Evolutionary conservation across 495 filamentous ascomycete species (phyloP), one percentile per base, ranked within the genome.

Genomic region (Podospora comata): DNA sequence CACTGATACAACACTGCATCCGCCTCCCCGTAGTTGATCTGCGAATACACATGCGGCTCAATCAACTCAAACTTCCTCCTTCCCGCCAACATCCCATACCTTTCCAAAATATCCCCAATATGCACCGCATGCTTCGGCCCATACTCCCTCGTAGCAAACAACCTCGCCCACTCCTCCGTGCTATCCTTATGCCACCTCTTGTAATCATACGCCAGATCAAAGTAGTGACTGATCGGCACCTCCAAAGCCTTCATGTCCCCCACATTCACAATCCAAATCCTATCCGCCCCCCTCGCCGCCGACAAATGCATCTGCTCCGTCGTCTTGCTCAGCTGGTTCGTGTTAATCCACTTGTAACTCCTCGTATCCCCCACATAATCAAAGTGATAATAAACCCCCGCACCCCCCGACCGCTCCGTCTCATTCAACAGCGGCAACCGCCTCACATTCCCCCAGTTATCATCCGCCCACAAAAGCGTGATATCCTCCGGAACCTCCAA

Each of bases 331-430:
- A 90, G 81, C 72, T 89, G 85, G 68, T 90, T 85, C 0, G 87
- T 90, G 75, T 90, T 90, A 71, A 91, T 88, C 88, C 88, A 91
- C 74, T 90, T 90, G 76, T 88, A 89, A 74, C 87, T 78, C 32
- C 87, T 81, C 32, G 86, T 81, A 65, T 85, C 86, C 18, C 89
- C 88, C 30, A 90, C 88, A 71, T 88, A 92, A 72, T 93, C 89
- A 67, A 91, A 88, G 74, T 92, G 89, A 70, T 92, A 92, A 73
- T 92, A 92, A 11, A 92, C 85, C n/a, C 90, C 90, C 20, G 90
- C 88, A 13, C 90, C 88, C 27, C 87, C 89, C 13, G 79, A 66
- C 56, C 90, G 79, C n/a, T 74, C 71, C 0, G 82, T 87, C 78
- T 92, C 90, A 70, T 87, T 83, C 0, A 69, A 79, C 27, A 89